Conservation (phyloP, 2,329 filamentous ascomycete genomes). For the Colletotrichum trifolii region DNA sequence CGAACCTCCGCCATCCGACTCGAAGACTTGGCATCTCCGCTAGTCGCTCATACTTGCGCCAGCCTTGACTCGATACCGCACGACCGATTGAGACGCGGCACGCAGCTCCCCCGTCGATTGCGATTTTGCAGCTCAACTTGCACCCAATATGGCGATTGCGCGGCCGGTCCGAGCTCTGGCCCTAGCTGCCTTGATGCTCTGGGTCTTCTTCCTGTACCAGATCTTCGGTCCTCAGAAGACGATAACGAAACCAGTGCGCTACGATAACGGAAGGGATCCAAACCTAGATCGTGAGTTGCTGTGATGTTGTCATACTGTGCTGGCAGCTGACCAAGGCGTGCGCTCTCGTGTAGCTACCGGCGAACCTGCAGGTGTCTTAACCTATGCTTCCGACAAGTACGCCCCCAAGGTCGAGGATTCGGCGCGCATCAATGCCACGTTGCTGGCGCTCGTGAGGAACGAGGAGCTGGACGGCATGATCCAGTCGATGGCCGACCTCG, state of each 20-base stretch:
- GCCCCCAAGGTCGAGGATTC: conserved; percentile 78
- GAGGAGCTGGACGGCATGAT: conserved; percentile 87
- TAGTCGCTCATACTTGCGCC: conserved; percentile 22
- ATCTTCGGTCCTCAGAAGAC: conserved; percentile 70
- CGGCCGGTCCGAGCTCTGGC: conserved; percentile 85
- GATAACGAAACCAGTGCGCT: conserved; percentile 46
- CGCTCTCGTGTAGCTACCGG: conserved; percentile 72
- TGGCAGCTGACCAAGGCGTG: conserved; percentile 17
- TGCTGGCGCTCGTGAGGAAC: conserved; percentile 92
- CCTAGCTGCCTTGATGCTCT: conserved; percentile 76
- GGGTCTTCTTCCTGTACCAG: conserved; percentile 83
- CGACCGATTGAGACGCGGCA: conserved; percentile 16
- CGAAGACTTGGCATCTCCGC: conserved; percentile 28
- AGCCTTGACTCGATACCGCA: conserved; percentile 15
- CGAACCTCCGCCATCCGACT: conserved; percentile 4
- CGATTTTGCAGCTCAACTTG: conserved; percentile 7
- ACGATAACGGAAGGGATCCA: conserved; percentile 70
- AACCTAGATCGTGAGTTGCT: conserved; percentile 81
- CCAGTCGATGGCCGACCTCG: conserved; percentile 88
- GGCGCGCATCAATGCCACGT: conserved; percentile 90
- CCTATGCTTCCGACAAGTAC: conserved; percentile 81
- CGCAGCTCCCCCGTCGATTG: conserved; percentile 4
- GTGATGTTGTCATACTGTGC: neutral
- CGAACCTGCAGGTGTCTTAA: conserved; percentile 83
- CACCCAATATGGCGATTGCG: conserved; percentile 79